Evolutionary conservation across 2,329 filamentous ascomycete genomes (phyloP).

Genomic region (Botrytis sinoallii): DNA sequence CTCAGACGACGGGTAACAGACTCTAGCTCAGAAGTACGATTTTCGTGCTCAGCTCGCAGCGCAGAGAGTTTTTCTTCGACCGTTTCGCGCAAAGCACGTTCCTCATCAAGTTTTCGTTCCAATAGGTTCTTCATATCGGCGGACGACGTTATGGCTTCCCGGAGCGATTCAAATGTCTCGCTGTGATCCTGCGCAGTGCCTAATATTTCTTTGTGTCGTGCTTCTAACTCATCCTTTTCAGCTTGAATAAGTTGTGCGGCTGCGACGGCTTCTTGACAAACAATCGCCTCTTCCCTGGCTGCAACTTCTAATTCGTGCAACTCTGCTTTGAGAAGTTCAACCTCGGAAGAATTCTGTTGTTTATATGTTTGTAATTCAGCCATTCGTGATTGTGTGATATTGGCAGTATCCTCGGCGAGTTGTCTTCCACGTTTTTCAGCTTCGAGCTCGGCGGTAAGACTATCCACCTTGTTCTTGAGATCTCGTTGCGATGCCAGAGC

Average conservation of each 20-base stretch:
- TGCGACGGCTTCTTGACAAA: constrained; percentile 71
- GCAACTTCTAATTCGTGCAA: constrained; percentile 76
- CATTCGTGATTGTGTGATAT: constrained; percentile 78
- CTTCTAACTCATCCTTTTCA: constrained; percentile 77
- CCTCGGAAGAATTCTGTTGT: constrained; percentile 77
- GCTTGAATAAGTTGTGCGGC: constrained; percentile 71
- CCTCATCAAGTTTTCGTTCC: constrained; percentile 79
- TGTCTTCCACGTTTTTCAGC: constrained; percentile 78
- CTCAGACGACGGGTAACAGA: constrained; percentile 68
- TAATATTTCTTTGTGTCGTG: constrained; percentile 64
- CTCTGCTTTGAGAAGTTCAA: constrained; percentile 82
- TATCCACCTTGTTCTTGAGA: constrained; percentile 72
- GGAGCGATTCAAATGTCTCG: constrained; percentile 69
- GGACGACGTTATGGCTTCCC: constrained; percentile 75
- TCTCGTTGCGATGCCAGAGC: constrained; percentile 77
- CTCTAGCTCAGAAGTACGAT: constrained; percentile 73
- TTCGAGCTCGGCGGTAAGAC: constrained; percentile 66
- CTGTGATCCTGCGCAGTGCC: constrained; percentile 67
- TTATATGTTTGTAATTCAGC: constrained; percentile 79
- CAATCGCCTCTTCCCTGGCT: constrained; percentile 76
- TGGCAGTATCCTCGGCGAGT: constrained; percentile 82
- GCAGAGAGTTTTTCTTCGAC: constrained; percentile 73
- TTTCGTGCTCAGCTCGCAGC: constrained; percentile 79
- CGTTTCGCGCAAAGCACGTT: constrained; percentile 71
- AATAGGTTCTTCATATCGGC: constrained; percentile 72